Base-by-base conservation (phyloP, 2,329 filamentous ascomycete genomes). In the Sarocladium oryzae region DNA sequence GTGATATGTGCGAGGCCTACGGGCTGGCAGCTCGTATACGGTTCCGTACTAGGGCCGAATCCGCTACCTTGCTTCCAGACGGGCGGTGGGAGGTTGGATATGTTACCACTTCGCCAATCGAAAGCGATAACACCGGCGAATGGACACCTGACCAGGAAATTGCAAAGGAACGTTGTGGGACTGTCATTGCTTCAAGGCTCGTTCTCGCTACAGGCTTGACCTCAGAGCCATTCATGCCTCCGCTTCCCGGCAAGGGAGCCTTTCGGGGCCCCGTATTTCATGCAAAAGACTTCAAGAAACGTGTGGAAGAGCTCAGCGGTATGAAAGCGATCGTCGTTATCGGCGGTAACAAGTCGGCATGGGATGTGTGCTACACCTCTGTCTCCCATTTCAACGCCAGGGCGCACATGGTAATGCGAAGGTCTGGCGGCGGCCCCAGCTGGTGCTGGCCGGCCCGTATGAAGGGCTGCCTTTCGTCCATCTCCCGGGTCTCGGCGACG, bases 351-450 rank as follows among this genome's bases (percentile, higher is more conserved):
- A 59, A 59, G 46, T 58, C 52, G 2, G 54, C 56, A 7, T 59
- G 53, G 53, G 56, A 59, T 28, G 51, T 52, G 9, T 54, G 54
- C 33, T 58, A 58, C 35, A 38, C 33, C 10, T 48, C 52, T 18
- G 38, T 51, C 15, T 32, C 55, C 16, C 35, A n/a, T 2, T 26
- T 28, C 15, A 56, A 56, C 10, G 51, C 55, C n/a, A 35, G 51
- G 2, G 57, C 54, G 6, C 50, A 59, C 37, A 57, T 55, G 56
- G 41, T 59, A n/a, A 57, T 59, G 38, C 43, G 57, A 20, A 51
- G 53, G 7, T 52, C 52, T 1, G 52, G 53, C 7, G 51, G 54
- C 10, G 55, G 55, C 5, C 53, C 56, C 2, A 54, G 51, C 37
- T 56, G 54, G 54, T 28, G 52, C 5, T 56, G 54, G 54, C 55